Conservation (phyloP, 1,139 yeast species). For the Geotrichum australiense region DNA sequence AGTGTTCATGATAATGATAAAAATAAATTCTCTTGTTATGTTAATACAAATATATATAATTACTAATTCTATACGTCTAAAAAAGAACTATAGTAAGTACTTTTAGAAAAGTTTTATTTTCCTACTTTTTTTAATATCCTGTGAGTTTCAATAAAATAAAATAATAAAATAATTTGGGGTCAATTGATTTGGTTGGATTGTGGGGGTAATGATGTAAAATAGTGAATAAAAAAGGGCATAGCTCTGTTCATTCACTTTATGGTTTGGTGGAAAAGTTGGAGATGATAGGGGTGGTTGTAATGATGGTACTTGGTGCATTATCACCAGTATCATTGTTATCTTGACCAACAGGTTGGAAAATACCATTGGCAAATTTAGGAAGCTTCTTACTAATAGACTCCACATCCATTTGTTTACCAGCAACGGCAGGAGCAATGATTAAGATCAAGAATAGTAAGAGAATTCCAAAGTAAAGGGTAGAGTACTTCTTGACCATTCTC, state of each 20-base stretch:
- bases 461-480: slow-evolving; percentile 68
- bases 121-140: too few species aligned
- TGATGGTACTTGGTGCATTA: slow-evolving; percentile 28
- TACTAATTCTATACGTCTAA: too few species aligned
- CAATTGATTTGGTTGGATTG: too few species aligned
- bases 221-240: too few species aligned
- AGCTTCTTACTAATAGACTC: slow-evolving; percentile 21
- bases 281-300: slow-evolving; percentile 30
- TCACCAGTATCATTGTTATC: slow-evolving; percentile 68
- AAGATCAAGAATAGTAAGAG: slow-evolving; percentile 64
- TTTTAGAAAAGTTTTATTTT: too few species aligned
- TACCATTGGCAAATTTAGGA: slow-evolving; percentile 53
- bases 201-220: too few species aligned
- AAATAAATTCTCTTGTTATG: too few species aligned
- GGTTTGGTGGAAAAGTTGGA: slow-evolving; percentile 27
- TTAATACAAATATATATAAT: too few species aligned
- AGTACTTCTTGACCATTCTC: slow-evolving; percentile 97
- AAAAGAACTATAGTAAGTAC: too few species aligned
- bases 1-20: too few species aligned
- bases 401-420: slow-evolving; percentile 30
- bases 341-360: slow-evolving; percentile 83
- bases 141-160: too few species aligned
- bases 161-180: neutral
- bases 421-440: slow-evolving; percentile 87
- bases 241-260: slow-evolving; percentile 18